Base-by-base conservation (phyloP, 495 filamentous ascomycete genomes). In the Aspergillus incahuasiensis region DNA sequence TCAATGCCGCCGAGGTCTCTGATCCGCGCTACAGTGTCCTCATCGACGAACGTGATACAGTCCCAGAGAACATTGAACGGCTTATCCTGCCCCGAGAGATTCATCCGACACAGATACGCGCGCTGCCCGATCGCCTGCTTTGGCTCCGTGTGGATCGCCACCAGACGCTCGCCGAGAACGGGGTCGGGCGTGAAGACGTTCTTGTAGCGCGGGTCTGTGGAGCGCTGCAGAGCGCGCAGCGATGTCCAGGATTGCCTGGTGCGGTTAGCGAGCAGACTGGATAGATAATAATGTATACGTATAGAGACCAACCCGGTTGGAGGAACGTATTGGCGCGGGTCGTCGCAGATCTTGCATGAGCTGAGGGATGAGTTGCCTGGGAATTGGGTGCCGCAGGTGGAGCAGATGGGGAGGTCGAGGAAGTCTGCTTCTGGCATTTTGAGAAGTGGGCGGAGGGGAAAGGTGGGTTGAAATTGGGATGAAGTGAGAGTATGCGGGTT, bases 291-390 rank as follows among this genome's bases (percentile, higher is more conserved):
- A 11, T 35, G 12, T 9, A 9, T 47, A 13, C 46, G 25, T 48
- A 15, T 30, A n/a, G 44, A 25, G 18, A 54, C 47, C n/a, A 13
- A 16, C 85, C 85, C 64, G 0, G 77, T 68, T 0, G 76, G 71
- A 3, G 82, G 82, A 0, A 87, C 79, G 64, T 79, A 92, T 70
- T 91, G 88, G 6, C 88, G 79, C 1, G 87, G 81, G 56, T 83
- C 82, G 70, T 91, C 88, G 68, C 88, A 92, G 55, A 92, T 89
- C 48, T 82, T 80, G 73, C 88, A 92, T 6, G 69, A n/a, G n/a
- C n/a, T n/a, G n/a, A 75, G 16, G 64, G 72, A 18, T 81, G 72
- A 12, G 71, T 39, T n/a, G 57, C 39, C 15, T 71, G 20, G 84
- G 79, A 68, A 87, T 61, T 90, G 87, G 0, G 85, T 89, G 12